Percentiles rank a stretch among this genome's conserved stretches.
Evolutionary conservation across 345 rosid genomes (phyloP).

Genomic region (Pelargonium nanum): DNA sequence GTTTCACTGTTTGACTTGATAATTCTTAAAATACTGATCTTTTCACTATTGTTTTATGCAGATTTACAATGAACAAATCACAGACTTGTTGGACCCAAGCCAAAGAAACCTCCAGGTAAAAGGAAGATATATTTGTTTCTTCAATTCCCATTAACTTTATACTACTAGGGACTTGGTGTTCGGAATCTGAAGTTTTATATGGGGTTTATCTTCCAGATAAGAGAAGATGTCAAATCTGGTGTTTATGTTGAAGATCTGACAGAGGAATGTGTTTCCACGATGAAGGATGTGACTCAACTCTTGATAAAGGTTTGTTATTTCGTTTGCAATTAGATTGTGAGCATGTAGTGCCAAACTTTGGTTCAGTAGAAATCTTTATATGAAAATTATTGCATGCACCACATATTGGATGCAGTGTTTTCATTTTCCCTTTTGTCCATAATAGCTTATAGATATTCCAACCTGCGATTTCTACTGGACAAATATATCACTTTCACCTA

Average conservation of each 20-base stretch:
- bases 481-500: neutral
- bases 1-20: neutral
- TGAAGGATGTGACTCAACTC: conserved; percentile 77
- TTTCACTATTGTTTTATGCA: conserved; percentile 25
- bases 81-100: conserved; percentile 88
- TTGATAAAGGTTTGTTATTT: conserved; percentile 49
- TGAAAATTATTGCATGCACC: neutral
- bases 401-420: neutral
- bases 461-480: neutral
- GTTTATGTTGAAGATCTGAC: conserved; percentile 86
- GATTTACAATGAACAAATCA: conserved; percentile 98
- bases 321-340: neutral
- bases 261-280: conserved; percentile 61
- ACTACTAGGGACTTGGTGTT: neutral
- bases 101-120: conserved; percentile 78
- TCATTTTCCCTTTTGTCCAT: neutral
- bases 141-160: conserved; percentile 2
- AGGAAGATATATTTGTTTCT: conserved; percentile 6
- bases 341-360: neutral
- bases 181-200: conserved; percentile 7
- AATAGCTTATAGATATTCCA: neutral
- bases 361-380: neutral
- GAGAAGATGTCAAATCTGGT: conserved; percentile 94
- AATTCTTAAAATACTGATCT: neutral
- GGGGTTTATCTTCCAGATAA: conserved; percentile 46